Base-by-base conservation (phyloP, 345 rosid genomes). In the Citropsis articulata region DNA sequence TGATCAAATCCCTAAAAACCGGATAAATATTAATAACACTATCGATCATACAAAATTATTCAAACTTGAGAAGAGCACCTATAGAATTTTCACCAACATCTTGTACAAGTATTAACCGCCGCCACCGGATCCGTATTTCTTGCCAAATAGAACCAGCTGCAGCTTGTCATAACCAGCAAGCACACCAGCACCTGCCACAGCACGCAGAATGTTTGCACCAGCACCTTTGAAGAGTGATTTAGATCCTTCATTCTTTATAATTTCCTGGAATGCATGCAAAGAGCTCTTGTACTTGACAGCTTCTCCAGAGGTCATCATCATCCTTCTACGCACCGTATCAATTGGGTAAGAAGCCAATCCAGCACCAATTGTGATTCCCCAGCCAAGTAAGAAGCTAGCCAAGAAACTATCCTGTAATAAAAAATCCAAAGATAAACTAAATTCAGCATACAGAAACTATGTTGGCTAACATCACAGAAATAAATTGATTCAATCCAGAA, bases 261-360 rank as follows among this genome's bases (percentile, higher is more conserved):
- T 89, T 79, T 89, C 88, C 21, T 18, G 10, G 67, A 89, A 89
- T 9, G 89, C 91, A 59, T 79, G 87, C 79, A 83, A 0, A 0
- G 92, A 89, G 79, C 89, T 86, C 82, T 83, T 88, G 83, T 88
- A 89, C 76, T 89, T 89, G 56, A 88, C 88, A n/a, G 92, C 89
- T 78, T 89, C 92, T 50, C 92, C 92, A 4, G 92, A 89, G 14
- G 91, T 89, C 92, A 89, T 89, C 92, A 89, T 89, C 92, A 89
- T 89, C 79, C 92, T 85, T 86, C 92, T 86, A 14, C 92, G 89
- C 3, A 89, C 89, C 0, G 92, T 88, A 71, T 89, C 92, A 35
- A 89, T 82, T 0, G 92, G 92, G 79, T 89, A 89, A 8, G 92
- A 84, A 28, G 92, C 89, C 76, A 89, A 78, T 56, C 90, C 89